Percentiles rank a stretch among this genome's conserved stretches.
Conservation (phyloP, 495 filamentous ascomycete species). For the Penicillium maclennaniae region DNA sequence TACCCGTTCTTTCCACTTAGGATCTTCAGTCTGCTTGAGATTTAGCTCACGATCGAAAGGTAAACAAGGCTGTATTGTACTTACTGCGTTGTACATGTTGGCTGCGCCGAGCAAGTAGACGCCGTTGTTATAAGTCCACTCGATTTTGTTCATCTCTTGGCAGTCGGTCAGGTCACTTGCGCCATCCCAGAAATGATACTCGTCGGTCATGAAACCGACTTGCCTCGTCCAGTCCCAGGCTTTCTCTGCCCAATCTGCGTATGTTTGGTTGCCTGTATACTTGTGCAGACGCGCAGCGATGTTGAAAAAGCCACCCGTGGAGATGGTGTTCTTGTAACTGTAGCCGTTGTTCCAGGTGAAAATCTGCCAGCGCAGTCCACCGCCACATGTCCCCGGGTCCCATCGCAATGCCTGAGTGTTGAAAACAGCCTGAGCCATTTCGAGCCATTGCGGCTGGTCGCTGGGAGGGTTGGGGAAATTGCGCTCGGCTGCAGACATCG, state of each 20-base stretch:
- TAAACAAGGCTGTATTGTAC: not conserved
- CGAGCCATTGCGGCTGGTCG: slow-evolving; percentile 67
- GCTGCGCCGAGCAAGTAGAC: slow-evolving; percentile 38
- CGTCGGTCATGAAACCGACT: slow-evolving; percentile 58
- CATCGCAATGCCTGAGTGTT: slow-evolving; percentile 70
- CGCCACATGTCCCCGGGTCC: slow-evolving; percentile 63
- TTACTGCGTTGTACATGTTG: slow-evolving; percentile 38
- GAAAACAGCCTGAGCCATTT: slow-evolving; percentile 77
- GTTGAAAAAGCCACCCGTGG: slow-evolving; percentile 79
- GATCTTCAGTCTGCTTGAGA: slow-evolving; percentile 24
- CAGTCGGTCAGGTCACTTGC: slow-evolving; percentile 49
- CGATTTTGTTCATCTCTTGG: slow-evolving; percentile 28
- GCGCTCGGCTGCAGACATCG: slow-evolving; percentile 76
- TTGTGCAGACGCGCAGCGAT: slow-evolving; percentile 69
- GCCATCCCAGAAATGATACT: slow-evolving; percentile 65
- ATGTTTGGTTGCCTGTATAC: slow-evolving; percentile 75
- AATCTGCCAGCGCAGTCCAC: slow-evolving; percentile 83
- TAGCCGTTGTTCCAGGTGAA: slow-evolving; percentile 75
- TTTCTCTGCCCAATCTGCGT: slow-evolving; percentile 71
- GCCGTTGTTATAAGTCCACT: slow-evolving; percentile 40
- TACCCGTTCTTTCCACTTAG: slow-evolving; percentile 57
- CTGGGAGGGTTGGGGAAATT: slow-evolving; percentile 58
- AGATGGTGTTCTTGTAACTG: slow-evolving; percentile 76
- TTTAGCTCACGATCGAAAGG: not conserved
- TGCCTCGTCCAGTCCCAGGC: slow-evolving; percentile 66